Evolutionary conservation across 73 alveolate genomes (phyloP).

Genomic region (Tetrahymena thermophila): DNA sequence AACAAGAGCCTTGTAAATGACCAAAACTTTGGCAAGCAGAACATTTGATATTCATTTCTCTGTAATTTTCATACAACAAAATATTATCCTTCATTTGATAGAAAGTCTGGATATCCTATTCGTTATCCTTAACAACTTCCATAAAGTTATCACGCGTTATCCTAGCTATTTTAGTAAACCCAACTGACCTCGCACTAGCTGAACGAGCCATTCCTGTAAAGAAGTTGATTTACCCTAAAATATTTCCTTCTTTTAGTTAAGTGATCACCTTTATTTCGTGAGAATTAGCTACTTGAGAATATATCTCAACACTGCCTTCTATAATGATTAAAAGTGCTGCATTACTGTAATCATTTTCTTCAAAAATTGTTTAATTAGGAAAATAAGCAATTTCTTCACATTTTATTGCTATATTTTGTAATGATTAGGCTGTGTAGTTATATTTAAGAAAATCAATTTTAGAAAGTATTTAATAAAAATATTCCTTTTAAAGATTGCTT

Average conservation of each 20-base stretch:
- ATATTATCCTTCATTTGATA: neutral
- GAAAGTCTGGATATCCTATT: neutral
- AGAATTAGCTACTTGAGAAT: neutral
- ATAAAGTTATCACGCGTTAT: neutral
- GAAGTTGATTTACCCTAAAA: neutral
- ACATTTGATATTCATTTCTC: neutral
- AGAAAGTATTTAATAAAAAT: neutral
- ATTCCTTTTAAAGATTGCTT: neutral
- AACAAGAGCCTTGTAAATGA: neutral
- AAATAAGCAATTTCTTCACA: neutral
- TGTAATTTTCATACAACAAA: neutral
- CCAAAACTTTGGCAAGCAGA: neutral
- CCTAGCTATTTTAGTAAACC: neutral
- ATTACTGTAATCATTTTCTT: neutral
- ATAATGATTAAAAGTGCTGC: neutral
- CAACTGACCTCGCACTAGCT: neutral
- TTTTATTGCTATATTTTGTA: neutral
- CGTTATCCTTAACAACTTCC: neutral
- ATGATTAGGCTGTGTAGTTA: neutral
- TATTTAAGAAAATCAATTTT: neutral
- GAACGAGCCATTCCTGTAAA: slow-evolving; percentile 1
- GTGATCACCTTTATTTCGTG: neutral
- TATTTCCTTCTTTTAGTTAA: neutral
- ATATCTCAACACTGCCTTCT: neutral
- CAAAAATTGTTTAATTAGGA: neutral